Evolutionary conservation across 305 asterid species (phyloP), one percentile per base, ranked within the genome.

Genomic region (Fraxinus paxiana): DNA sequence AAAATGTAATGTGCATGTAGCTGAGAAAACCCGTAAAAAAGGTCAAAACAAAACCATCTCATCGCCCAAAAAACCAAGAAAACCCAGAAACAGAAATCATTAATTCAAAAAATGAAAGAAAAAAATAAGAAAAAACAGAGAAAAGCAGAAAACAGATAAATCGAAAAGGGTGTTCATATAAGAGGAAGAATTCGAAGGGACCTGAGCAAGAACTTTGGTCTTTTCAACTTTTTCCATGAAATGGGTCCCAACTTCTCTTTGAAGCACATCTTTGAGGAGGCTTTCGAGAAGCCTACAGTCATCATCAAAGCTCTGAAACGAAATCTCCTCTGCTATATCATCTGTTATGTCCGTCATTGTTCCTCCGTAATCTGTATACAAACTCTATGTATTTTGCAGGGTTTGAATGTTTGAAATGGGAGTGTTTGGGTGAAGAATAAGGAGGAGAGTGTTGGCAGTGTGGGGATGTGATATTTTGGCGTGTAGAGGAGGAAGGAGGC

Each of bases 301-400:
- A 89, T 96, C 99, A 76, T 96, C 99, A 82, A 89, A 96, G 73
- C 98, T 93, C 85, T 91, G 98, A 48, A 92, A 92, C 80, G 97
- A 94, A 73, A 94, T 92, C 81, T 96, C 99, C 86, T 96, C 99
- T 2, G 97, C 97, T 81, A 96, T 91, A 79, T 94, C 99, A 84
- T 96, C 99, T 8, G 97, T 96, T 41, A 91, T 89, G 73, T 96
- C 98, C 82, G 98, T 89, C 98, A 94, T 95, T 43, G 10, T 69
- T 69, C 12, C 18, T 69, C 41, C 12, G 22, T n/a, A 12, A 13
- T 69, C 37, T 28, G 4, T 0, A 31, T 31, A 5, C 41, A 30
- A 34, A 69, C 38, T 69, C 22, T 26, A 26, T 26, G 41, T 69
- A 69, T 69, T 69, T 31, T 67, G 73, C 18, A 4, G 20, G 7